A percentile compares a stretch with the other conserved stretches of the same genome.
These are phyloP conservation scores for Aspergillus awamori DNA, from an alignment of 2,329 filamentous ascomycete genomes.

Conservation along the genomic window DNA sequence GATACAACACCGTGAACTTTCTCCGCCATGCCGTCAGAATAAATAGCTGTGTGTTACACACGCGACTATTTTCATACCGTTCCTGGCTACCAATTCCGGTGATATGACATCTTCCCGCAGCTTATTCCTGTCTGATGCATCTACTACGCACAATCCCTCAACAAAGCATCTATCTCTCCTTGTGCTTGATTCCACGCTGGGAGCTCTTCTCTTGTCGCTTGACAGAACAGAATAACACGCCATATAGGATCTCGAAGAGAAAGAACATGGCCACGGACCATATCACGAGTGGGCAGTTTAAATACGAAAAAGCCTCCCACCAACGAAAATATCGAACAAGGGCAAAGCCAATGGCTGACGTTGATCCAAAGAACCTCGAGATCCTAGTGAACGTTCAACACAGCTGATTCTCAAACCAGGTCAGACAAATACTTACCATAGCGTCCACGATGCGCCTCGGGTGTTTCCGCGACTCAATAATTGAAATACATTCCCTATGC, in stretches of 20 bases:
- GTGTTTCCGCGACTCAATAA: conserved; percentile 20
- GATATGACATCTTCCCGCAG: neutral
- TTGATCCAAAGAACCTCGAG: conserved; percentile 17
- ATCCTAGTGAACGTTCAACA: conserved; percentile 13
- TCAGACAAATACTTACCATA: conserved; percentile 14
- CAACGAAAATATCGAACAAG: conserved; percentile 17
- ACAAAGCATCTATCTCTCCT: neutral
- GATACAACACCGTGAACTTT: neutral
- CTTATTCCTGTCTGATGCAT: neutral
- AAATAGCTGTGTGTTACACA: neutral
- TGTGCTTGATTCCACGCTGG: neutral
- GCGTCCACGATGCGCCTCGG: conserved; percentile 20
- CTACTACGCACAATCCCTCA: neutral
- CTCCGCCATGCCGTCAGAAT: neutral
- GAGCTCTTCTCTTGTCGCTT: conserved; percentile 5
- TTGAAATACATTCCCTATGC: conserved; percentile 18
- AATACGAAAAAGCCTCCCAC: conserved; percentile 16
- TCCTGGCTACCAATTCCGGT: neutral
- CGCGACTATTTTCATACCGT: neutral
- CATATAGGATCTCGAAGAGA: conserved; percentile 14
- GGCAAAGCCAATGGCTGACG: conserved; percentile 14
- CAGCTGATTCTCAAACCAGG: neutral
- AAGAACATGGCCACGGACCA: conserved; percentile 17
- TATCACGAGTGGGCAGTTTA: conserved; percentile 16
- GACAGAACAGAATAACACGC: conserved; percentile 14